A percentile compares a stretch with the other conserved stretches of the same genome.
phyloP scores from a whole-genome alignment of 257 asterid species.

The Osmanthus fragrans region DNA sequence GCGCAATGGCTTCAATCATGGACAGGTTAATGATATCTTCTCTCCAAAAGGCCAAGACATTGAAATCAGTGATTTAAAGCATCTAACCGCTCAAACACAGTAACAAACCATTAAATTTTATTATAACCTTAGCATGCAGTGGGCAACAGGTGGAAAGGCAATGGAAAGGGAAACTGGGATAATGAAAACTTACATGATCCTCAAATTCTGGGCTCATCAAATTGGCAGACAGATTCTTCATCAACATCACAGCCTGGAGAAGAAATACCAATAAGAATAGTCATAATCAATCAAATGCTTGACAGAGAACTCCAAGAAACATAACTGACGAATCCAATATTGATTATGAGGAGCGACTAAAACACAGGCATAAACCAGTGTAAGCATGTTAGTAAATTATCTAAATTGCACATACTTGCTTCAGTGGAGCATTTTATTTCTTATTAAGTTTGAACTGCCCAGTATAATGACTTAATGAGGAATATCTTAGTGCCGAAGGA shows the following conservation, averaged over 20 bases:
- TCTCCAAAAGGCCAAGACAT: neutral
- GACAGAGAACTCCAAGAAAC: neutral
- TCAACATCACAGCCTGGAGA: conserved; percentile 69
- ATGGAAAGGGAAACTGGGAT: neutral
- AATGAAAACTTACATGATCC: conserved; percentile 60
- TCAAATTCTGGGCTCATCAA: conserved; percentile 78
- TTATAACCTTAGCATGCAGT: neutral
- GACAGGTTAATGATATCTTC: neutral
- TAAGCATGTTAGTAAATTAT: neutral
- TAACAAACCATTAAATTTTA: neutral
- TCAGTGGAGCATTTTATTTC: neutral
- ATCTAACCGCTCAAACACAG: neutral
- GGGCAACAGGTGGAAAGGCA: neutral
- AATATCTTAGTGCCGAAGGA: neutral
- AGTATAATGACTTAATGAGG: neutral
- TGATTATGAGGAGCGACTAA: neutral
- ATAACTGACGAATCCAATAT: neutral
- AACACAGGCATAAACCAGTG: neutral
- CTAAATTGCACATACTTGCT: neutral
- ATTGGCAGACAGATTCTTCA: conserved; percentile 77
- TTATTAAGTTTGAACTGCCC: neutral
- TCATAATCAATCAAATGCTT: neutral
- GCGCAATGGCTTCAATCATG: neutral
- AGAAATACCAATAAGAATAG: conserved; percentile 8
- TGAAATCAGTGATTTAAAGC: neutral